Percentiles rank a stretch among this genome's conserved stretches.
These are phyloP conservation scores for Penicillium aurantiogriseum DNA, from an alignment of 2,329 filamentous ascomycete species.

Conservation along the genomic window DNA sequence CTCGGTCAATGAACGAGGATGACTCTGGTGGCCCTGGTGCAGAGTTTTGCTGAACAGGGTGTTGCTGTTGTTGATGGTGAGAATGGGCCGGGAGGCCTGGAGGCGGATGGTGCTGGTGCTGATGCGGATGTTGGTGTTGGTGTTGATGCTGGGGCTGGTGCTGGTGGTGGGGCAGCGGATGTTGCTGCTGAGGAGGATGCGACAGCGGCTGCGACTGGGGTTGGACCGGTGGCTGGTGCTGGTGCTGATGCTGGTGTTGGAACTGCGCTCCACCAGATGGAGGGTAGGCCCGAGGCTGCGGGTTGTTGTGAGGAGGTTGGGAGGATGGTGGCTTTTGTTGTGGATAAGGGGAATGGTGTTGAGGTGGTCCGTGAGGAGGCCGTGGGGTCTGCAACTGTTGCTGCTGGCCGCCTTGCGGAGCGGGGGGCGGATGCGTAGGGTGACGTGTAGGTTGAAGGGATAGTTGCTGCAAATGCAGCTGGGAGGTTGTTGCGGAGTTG, in stretches of 20 bases:
- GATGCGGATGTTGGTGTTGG: slow-evolving; percentile 20
- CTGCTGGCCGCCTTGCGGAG: slow-evolving; percentile 33
- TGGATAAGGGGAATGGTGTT: slow-evolving; percentile 27
- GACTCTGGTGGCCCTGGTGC: slow-evolving; percentile 30
- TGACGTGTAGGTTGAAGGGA: slow-evolving; percentile 41
- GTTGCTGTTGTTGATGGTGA: slow-evolving; percentile 23
- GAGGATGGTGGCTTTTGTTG: slow-evolving; percentile 20
- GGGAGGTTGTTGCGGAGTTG: slow-evolving; percentile 42
- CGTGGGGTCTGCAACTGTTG: slow-evolving; percentile 31
- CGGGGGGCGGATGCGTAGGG: slow-evolving; percentile 42
- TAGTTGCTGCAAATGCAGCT: slow-evolving; percentile 38
- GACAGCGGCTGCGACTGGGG: slow-evolving; percentile 14
- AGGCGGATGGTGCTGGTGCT: slow-evolving; percentile 27
- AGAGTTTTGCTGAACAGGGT: slow-evolving; percentile 22
- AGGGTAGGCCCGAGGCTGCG: slow-evolving; percentile 20
- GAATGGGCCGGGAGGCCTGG: slow-evolving; percentile 16
- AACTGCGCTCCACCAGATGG: slow-evolving; percentile 17
- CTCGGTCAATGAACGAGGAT: slow-evolving; percentile 41
- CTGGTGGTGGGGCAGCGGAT: slow-evolving; percentile 3
- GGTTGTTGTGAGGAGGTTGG: slow-evolving; percentile 22
- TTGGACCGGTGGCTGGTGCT: slow-evolving; percentile 19
- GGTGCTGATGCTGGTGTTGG: slow-evolving; percentile 18
- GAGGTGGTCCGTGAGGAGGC: slow-evolving; percentile 21
- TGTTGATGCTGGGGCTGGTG: slow-evolving; percentile 7
- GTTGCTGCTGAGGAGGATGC: slow-evolving; percentile 17